Evolutionary conservation across 352 stramenopile genomes (phyloP).

Genomic region (Phytophthora hybrid): DNA sequence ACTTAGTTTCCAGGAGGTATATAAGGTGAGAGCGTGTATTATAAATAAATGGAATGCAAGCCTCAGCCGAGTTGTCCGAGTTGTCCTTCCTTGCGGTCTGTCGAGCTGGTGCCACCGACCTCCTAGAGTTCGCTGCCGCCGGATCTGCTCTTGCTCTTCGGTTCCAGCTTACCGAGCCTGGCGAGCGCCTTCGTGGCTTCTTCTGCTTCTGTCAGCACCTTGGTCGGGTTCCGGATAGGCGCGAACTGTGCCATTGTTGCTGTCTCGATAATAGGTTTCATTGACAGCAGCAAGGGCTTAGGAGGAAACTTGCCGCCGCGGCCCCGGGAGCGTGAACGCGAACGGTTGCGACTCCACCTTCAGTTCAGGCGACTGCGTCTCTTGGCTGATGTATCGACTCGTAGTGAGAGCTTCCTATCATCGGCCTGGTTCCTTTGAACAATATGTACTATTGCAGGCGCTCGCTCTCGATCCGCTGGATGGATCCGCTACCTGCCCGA

Average conservation of each 20-base stretch:
- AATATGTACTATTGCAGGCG: too few relatives aligned
- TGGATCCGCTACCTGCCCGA: too few relatives aligned
- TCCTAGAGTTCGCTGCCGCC: slow-evolving; percentile 69
- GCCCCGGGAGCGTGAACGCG: slow-evolving; percentile 33
- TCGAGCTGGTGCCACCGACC: too few relatives aligned
- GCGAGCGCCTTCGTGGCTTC: slow-evolving; percentile 62
- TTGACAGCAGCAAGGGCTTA: slow-evolving; percentile 30
- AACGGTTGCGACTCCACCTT: slow-evolving; percentile 43
- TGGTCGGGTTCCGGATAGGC: slow-evolving; percentile 24
- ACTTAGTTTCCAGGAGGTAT: too few relatives aligned
- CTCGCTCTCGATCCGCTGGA: too few relatives aligned
- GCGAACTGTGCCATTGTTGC: slow-evolving; percentile 18
- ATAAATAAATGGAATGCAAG: too few relatives aligned
- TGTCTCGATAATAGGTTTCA: slow-evolving; percentile 10
- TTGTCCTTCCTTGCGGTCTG: too few relatives aligned
- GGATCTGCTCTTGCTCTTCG: slow-evolving; percentile 39
- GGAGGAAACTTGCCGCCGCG: slow-evolving; percentile 27
- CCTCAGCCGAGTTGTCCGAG: too few relatives aligned
- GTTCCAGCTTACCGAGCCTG: slow-evolving; percentile 67
- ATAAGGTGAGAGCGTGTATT: too few relatives aligned
- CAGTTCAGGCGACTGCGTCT: slow-evolving; percentile 22
- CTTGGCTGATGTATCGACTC: slow-evolving; percentile 28
- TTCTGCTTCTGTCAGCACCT: slow-evolving; percentile 46
- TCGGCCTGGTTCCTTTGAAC: too few relatives aligned
- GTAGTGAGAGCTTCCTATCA: slow-evolving; percentile 35